Conservation (phyloP, 306 rosid species). For the Citrullus amarus region DNA sequence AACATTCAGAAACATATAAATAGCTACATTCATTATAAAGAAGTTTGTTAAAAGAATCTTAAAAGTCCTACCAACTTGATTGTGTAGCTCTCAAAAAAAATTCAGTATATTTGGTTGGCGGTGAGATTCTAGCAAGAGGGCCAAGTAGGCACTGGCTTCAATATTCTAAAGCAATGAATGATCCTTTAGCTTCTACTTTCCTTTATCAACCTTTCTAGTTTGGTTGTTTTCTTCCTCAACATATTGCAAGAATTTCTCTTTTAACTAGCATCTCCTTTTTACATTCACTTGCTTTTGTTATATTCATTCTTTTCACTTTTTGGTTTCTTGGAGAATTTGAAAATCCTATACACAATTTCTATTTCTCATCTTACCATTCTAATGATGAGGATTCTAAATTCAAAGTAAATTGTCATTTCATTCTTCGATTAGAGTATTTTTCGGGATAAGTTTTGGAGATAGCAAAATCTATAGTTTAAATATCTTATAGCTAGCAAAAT, state of each 20-base stretch:
- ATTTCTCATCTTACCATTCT: not conserved
- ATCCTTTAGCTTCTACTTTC: not conserved
- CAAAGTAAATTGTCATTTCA: not conserved
- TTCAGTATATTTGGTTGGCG: not conserved
- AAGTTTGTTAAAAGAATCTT: not conserved
- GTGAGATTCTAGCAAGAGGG: slow-evolving; percentile 2
- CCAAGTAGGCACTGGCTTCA: not conserved
- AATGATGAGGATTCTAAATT: not conserved
- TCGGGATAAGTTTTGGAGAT: not conserved
- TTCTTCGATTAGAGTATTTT: not conserved
- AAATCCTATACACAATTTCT: not conserved
- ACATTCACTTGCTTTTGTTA: not conserved
- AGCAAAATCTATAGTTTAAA: not conserved
- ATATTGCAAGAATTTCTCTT: not conserved
- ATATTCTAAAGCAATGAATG: not conserved
- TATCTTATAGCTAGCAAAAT: not conserved
- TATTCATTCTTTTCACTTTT: not conserved
- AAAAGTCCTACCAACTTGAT: not conserved
- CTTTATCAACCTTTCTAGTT: not conserved
- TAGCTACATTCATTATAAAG: not conserved
- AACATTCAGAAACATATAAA: not conserved
- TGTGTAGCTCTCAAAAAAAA: not conserved
- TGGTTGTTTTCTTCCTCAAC: not conserved
- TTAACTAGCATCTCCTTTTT: not conserved
- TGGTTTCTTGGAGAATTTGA: not conserved